Evolutionary conservation across 2,329 filamentous ascomycete genomes (phyloP), one percentile per base, ranked within the genome.

Genomic region (Cladosporium sphaerospermum): DNA sequence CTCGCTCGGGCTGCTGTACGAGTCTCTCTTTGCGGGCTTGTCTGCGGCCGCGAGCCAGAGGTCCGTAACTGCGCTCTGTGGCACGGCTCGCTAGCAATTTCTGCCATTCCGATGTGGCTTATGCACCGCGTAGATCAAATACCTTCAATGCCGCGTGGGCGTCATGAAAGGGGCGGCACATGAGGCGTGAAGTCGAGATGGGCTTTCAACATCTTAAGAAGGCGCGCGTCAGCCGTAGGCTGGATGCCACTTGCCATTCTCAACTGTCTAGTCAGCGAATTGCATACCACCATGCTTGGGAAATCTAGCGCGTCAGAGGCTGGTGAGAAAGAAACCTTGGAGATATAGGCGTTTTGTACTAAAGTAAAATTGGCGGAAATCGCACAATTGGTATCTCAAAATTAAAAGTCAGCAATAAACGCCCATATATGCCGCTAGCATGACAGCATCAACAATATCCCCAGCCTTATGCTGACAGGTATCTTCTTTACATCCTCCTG

Each of bases 401-500:
- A 36, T 39, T 51, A 37, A 37, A 51, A 43, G 47, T 51, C 47
- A 51, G 48, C 40, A 51, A 51, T 31, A 16, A 51, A 51, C 33
- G 48, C 48, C 48, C 32, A 43, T 40, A 51, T 19, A 51, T 51
- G 48, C 48, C 48, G 48, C 48, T 44, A 44, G 42, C 48, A 39
- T 36, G 37, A 51, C 48, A 28, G 37, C 19, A 50, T 50, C 47
- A 50, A 43, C 39, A 28, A 36, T 36, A 14, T 28, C 14, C 32
- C 48, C 40, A 28, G 31, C n/a, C 36, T 9, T 40, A 14, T n/a
- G 16, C 34, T 14, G 13, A 16, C 36, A 4, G 8, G 11, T 16
- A 23, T 32, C 9, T 11, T 14, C 36, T 14, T 14, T 49, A 61
- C 92, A 96, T 96, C 62, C 92, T 84, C 62, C 89, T 85, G 65